Base-by-base conservation (phyloP, 176 grass and related monocot species). In the Coix lacrymajobi region DNA sequence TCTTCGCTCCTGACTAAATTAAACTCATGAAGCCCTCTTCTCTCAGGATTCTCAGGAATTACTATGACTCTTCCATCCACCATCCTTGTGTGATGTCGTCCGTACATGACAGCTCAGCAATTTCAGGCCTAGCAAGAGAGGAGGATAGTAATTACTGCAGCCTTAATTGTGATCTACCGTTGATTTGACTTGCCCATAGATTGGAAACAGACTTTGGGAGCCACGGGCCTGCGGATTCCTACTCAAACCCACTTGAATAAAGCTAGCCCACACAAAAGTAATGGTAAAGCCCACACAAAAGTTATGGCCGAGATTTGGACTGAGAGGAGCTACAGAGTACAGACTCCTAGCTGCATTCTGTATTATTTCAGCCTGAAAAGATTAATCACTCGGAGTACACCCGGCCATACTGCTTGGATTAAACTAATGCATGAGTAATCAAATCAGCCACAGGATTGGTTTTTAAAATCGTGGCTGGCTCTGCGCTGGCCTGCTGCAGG, bases 401-500 rank as follows among this genome's bases (percentile, higher is more conserved):
- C 24, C 14, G 52, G 14, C n/a, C 79, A 57, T 69, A 30, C 57
- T 19, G 26, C 71, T 30, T 36, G 28, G 14, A 66, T 88, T 51
- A 79, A 79, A 73, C 26, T 16, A 38, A 44, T 17, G 51, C 36
- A 46, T n/a, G 43, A 44, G 56, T 58, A 32, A 31, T 54, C 43
- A 56, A 80, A 80, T 54, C 64, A 52, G 0, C n/a, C n/a, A 7
- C 15, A 11, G 45, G 81, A 58, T 56, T 1, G 33, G 14, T 40
- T 43, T 89, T 81, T 6, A 77, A 77, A 85, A 25, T n/a, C 6
- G 34, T 61, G 51, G 8, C 16, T 36, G 71, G 65, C 64, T 32
- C 62, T 40, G 67, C 17, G 62, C 75, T 78, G 83, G 69, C 75
- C 69, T 45, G 66, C 29, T 22, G 16, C n/a, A n/a, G n/a, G n/a